These are phyloP conservation scores for Kwoniella europaea DNA, from an alignment of 768 basidiomycete genomes.

Conservation along the genomic window DNA sequence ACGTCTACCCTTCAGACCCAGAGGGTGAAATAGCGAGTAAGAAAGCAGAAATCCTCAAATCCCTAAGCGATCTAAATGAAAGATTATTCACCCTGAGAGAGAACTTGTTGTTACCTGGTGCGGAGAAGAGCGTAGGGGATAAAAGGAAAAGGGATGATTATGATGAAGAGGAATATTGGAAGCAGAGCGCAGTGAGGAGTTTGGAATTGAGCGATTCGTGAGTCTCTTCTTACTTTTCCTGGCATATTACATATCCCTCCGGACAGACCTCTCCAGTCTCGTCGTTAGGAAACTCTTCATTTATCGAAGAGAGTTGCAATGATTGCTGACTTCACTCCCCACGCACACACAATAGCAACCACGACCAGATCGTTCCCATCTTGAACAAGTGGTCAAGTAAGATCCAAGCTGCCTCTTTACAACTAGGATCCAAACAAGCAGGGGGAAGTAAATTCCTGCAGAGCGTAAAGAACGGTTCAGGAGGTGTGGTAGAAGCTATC, in stretches of 20 bases:
- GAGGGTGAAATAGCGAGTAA: constrained; percentile 28
- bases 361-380: constrained; percentile 74
- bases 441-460: constrained; percentile 63
- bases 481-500: constrained; percentile 70
- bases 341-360: constrained; percentile 62
- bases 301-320: background rate
- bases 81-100: constrained; percentile 58
- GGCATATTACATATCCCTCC: too few species aligned
- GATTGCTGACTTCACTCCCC: constrained; percentile 18
- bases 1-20: constrained; percentile 21
- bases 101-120: constrained; percentile 33
- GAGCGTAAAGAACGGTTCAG: constrained; percentile 57
- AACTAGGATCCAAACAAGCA: constrained; percentile 64
- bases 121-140: constrained; percentile 15
- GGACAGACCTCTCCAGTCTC: too few species aligned
- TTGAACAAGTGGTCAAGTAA: constrained; percentile 95
- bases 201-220: constrained; percentile 45
- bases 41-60: constrained; percentile 28
- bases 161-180: constrained; percentile 45
- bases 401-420: constrained; percentile 87
- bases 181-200: constrained; percentile 36
- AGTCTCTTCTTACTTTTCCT: constrained; percentile 26
- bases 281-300: too few species aligned
- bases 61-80: constrained; percentile 40
- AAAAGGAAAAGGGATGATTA: constrained; percentile 45